Base-by-base conservation (phyloP, 164 flowering plant genomes). In the Macadamia tetraphylla region DNA sequence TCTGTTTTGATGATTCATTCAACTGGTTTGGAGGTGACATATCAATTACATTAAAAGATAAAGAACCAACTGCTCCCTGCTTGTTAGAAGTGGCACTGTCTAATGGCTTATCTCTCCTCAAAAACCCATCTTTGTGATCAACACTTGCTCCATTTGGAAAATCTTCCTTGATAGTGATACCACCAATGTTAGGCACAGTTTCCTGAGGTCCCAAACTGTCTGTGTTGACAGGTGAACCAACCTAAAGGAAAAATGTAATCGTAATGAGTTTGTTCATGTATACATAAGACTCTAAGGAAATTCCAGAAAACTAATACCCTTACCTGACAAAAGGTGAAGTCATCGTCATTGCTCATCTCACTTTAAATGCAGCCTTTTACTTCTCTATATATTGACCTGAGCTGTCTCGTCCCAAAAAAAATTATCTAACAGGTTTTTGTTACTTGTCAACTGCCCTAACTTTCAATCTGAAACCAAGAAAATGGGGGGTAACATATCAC, bases 301-400 rank as follows among this genome's bases (percentile, higher is more conserved):
- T 17, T 51, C 9, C 23, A 23, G 40, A 62, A 30, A 43, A 60
- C 48, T 74, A 11, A 52, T 46, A 42, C 69, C 82, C 86, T 79
- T 84, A 70, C 94, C 85, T 78, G 85, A 69, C 90, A 92, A 74
- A 92, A 92, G 57, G 96, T 90, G 81, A 92, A 92, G 75, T 88
- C 94, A 58, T 78, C 73, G 29, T 83, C 83, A 35, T 81, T 70
- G 2, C 73, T 87, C 90, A 86, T 88, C 66, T 59, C 61, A 64
- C 11, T 17, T 52, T 17, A 43, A 29, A 12, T 43, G 18, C 60
- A 65, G 65, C 40, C 58, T 44, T 1, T n/a, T 9, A 9, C 6
- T 46, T 1, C 5, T 5, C 40, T 35, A 8, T 8, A 9, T 43
- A 46, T 46, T 46, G 1, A 46, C 7, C 51, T 46, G 51, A 46